Percentiles rank a stretch among this genome's conserved stretches.
Conservation (phyloP, 2,329 filamentous ascomycete genomes). For the Exophiala aquamarina region DNA sequence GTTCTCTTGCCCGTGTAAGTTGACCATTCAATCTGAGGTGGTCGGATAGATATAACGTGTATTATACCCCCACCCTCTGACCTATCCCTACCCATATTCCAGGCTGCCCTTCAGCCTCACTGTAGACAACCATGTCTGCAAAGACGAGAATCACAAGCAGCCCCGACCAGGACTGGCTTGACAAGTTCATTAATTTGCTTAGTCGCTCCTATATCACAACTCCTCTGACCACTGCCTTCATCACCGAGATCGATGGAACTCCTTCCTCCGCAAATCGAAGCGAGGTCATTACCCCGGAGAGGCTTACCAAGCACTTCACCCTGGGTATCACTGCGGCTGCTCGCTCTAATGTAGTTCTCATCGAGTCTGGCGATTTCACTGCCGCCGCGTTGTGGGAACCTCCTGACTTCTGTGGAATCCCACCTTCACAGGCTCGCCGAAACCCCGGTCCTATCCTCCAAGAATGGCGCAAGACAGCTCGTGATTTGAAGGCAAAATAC, state of each 20-base stretch:
- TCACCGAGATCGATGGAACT: conserved; percentile 27
- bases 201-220: conserved; percentile 24
- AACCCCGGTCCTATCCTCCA: conserved; percentile 27
- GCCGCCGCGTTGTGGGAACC: conserved; percentile 29
- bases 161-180: conserved; percentile 22
- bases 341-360: conserved; percentile 23
- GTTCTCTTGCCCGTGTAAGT: no score
- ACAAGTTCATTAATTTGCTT: conserved; percentile 27
- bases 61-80: not conserved
- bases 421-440: conserved; percentile 25
- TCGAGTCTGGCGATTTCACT: conserved; percentile 16
- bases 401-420: conserved; percentile 28
- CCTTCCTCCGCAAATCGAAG: conserved; percentile 9
- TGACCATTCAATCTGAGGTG: not conserved
- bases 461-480: conserved; percentile 22
- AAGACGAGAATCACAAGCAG: conserved; percentile 11
- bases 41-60: not conserved
- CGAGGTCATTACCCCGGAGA: conserved; percentile 22
- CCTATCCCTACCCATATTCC: no score
- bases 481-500: conserved; percentile 27
- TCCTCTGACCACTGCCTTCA: conserved; percentile 28
- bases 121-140: conserved; percentile 8
- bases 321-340: conserved; percentile 27
- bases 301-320: conserved; percentile 26
- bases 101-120: not conserved